phyloP scores from a whole-genome alignment of 495 filamentous ascomycete species.

The Tuber microsphaerosporum region DNA sequence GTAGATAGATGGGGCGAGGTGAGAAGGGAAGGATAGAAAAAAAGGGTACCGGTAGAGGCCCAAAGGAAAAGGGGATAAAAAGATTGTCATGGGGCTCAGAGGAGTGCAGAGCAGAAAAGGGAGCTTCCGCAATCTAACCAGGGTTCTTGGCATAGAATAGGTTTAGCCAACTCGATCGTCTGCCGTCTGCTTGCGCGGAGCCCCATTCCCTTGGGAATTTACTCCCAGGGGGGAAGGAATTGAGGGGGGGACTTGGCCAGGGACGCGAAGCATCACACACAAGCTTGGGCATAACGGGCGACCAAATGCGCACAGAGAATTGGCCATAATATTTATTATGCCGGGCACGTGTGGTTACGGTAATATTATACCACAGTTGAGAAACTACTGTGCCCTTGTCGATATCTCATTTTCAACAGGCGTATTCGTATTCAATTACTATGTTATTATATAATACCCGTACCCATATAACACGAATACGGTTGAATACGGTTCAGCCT shows the following conservation, averaged over 20 bases:
- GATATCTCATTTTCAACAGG: neutral
- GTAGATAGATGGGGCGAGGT: neutral
- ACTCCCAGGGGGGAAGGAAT: neutral
- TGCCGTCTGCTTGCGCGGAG: neutral
- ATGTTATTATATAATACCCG: too few relatives aligned
- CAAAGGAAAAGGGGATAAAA: slow-evolving; percentile 15
- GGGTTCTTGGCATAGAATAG: neutral
- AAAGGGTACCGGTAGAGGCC: slow-evolving; percentile 18
- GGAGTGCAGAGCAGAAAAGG: neutral
- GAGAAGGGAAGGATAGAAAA: slow-evolving; percentile 6
- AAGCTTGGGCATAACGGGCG: too few relatives aligned
- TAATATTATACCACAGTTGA: too few relatives aligned
- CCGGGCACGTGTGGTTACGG: too few relatives aligned
- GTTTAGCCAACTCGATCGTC: neutral
- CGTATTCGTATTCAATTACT: neutral
- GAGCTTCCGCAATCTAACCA: neutral
- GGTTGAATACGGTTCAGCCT: neutral
- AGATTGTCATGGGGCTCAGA: neutral
- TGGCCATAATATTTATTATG: too few relatives aligned
- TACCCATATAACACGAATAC: neutral
- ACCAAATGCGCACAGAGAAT: too few relatives aligned
- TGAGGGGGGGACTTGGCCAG: too few relatives aligned
- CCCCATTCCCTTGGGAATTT: neutral
- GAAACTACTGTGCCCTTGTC: neutral
- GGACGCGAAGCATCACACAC: too few relatives aligned